Base-by-base conservation (phyloP, 2,329 filamentous ascomycete species). In the Neopestalotiopsis clavispora region DNA sequence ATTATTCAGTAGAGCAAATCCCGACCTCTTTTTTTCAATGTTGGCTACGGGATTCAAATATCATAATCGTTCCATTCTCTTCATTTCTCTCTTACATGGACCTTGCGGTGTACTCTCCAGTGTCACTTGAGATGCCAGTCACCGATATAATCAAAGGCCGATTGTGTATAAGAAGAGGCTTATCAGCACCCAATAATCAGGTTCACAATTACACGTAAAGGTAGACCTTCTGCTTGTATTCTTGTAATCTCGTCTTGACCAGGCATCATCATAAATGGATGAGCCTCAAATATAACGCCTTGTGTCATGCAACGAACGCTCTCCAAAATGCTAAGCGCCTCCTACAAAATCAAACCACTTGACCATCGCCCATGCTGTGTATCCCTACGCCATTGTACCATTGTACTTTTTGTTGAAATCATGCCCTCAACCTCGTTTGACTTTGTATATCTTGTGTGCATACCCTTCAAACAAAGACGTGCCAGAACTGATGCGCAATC, bases 401-500 rank as follows among this genome's bases (percentile, higher is more conserved):
- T 40, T 17, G n/a, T 40, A 6, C 13, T 58, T 30, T 30, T 10
- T 38, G 20, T 17, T 63, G 38, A 57, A 10, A n/a, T 4, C 30
- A 20, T 64, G 28, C 62, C 30, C n/a, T 40, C 13, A 28, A 49
- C 52, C 5, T 23, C 32, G 23, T 49, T 30, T 10, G 34, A 68
- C 45, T 13, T 57, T 17, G 17, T 57, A 20, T 45, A 23, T 14
- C 32, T 59, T 57, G 56, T 57, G 56, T 28, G 57, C 17, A 57
- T 17, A 38, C 34, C 32, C 14, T 66, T 67, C 71, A 77, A 28
- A 69, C 66, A 61, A 79, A 76, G 6, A 75, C 72, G 68, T 79
- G 77, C 75, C 74, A 75, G 64, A 76, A 69, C 38, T 78, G 77
- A 69, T 79, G 77, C 65, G 72, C 69, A 20, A 78, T 75, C 65